Conservation (phyloP, 2,329 filamentous ascomycete species). For the Pseudogymnoascus sp. region DNA sequence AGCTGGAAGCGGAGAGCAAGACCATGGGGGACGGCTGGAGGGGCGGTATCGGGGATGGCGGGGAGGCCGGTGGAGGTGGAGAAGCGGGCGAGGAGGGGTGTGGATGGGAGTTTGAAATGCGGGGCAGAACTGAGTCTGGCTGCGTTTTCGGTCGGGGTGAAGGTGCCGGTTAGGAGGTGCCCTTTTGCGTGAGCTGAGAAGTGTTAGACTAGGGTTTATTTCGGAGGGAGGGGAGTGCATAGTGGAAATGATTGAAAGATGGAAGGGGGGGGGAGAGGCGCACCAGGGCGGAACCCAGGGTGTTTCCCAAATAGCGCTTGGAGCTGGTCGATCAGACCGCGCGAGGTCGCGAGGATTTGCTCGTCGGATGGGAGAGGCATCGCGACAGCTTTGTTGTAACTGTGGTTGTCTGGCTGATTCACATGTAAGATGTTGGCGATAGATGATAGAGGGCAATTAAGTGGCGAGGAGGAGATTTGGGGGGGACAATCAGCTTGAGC, state of each 20-base stretch:
- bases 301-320: constrained; percentile 33
- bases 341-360: constrained; percentile 30
- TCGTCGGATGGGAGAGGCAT: constrained; percentile 39
- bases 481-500: neutral
- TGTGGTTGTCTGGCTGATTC: neutral
- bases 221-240: neutral
- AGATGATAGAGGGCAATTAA: neutral
- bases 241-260: neutral
- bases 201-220: neutral
- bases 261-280: constrained; percentile 2
- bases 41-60: constrained; percentile 39
- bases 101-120: constrained; percentile 38
- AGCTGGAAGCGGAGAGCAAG: constrained; percentile 41
- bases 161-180: constrained; percentile 41
- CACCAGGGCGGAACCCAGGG: constrained; percentile 34
- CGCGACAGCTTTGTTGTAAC: constrained; percentile 11
- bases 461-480: neutral
- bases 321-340: constrained; percentile 30
- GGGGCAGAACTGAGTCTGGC: constrained; percentile 36
- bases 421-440: neutral
- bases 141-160: constrained; percentile 38
- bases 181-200: constrained; percentile 45
- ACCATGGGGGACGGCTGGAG: constrained; percentile 39
- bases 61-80: constrained; percentile 43
- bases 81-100: constrained; percentile 41